Evolutionary conservation across 2,329 filamentous ascomycete species (phyloP), one percentile per base, ranked within the genome.

Genomic region (Pseudopyricularia cyperi): DNA sequence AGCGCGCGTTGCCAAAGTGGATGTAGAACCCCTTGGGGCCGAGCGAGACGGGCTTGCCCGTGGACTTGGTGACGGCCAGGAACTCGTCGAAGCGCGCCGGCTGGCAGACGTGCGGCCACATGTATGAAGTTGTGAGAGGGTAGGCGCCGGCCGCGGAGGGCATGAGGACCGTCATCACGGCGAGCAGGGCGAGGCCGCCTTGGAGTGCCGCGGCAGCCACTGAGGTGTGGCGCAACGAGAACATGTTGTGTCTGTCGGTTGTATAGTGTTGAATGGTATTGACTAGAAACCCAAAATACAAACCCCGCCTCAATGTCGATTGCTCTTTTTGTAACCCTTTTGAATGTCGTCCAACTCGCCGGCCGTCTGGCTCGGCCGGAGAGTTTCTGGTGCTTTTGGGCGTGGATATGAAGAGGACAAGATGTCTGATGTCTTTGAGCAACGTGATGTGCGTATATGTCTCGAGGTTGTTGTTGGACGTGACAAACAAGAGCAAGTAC

Each of bases 61-160:
- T 46, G 15, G 50, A 14, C 50, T 32, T 51, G 30, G 17, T 34
- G 35, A 51, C 37, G 28, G 50, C 39, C 28, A 51, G 19, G 39
- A 51, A 51, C 50, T 51, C 50, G 9, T 51, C 28, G 50, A 51
- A 51, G 8, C 28, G 35, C 11, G 44, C 19, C 14, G 50, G 50
- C 22, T 51, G 17, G 50, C 50, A 51, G n/a, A 51, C 39, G 50
- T 51, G 17, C 19, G 50, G 50, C 50, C 50, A 51, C 12, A 51
- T 30, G 17, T 51, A 32, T 8, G 49, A 44, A 2, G 37, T 28
- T n/a, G 37, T 46, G 28, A 34, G 17, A 7, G 50, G 50, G 22
- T 51, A 42, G 17, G 39, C 30, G 50, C n/a, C 19, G 37, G 50
- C 19, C 7, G 24, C 24, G 22, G 39, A 44, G 3, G 39, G 39